Percentiles rank a stretch among this genome's conserved stretches.
phyloP scores from a whole-genome alignment of 495 filamentous ascomycete genomes.

The Talaromyces borbonicus region DNA sequence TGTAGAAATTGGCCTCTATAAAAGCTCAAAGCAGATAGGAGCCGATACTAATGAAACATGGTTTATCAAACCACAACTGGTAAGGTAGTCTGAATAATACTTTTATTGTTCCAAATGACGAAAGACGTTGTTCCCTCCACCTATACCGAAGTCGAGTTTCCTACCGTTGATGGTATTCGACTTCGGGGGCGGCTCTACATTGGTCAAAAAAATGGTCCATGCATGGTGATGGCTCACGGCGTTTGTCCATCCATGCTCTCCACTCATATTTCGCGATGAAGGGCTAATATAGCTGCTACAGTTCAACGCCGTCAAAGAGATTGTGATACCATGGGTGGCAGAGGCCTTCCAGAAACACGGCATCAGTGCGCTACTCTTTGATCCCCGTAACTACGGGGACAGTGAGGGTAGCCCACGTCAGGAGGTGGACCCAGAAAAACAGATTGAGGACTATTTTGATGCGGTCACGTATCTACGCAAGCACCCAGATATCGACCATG shows the following conservation, averaged over 20 bases:
- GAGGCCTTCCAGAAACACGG: slow-evolving; percentile 26
- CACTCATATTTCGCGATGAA: too few relatives aligned
- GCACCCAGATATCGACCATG: slow-evolving; percentile 19
- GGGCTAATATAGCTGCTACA: too few relatives aligned
- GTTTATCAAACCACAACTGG: too few relatives aligned
- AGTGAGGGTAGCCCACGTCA: slow-evolving; percentile 37
- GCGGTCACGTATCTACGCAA: slow-evolving; percentile 21
- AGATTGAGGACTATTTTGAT: slow-evolving; percentile 29
- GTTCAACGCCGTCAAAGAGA: slow-evolving; percentile 39
- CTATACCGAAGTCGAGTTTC: slow-evolving; percentile 30
- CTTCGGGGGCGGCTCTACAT: slow-evolving; percentile 17
- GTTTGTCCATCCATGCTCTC: slow-evolving; percentile 21
- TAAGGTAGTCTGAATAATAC: too few relatives aligned
- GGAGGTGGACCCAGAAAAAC: slow-evolving; percentile 24
- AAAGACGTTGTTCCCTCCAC: too few relatives aligned
- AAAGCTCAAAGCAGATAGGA: too few relatives aligned
- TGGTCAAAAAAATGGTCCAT: slow-evolving; percentile 16
- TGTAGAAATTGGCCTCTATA: too few relatives aligned
- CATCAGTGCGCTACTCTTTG: slow-evolving; percentile 32
- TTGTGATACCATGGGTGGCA: slow-evolving; percentile 22
- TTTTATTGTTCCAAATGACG: too few relatives aligned
- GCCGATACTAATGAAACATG: too few relatives aligned
- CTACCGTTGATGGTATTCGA: slow-evolving; percentile 23
- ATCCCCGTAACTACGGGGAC: slow-evolving; percentile 25
- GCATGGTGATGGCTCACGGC: slow-evolving; percentile 28